Conservation (phyloP, 2,329 filamentous ascomycete species). For the Paraconiothyrium brasiliense region DNA sequence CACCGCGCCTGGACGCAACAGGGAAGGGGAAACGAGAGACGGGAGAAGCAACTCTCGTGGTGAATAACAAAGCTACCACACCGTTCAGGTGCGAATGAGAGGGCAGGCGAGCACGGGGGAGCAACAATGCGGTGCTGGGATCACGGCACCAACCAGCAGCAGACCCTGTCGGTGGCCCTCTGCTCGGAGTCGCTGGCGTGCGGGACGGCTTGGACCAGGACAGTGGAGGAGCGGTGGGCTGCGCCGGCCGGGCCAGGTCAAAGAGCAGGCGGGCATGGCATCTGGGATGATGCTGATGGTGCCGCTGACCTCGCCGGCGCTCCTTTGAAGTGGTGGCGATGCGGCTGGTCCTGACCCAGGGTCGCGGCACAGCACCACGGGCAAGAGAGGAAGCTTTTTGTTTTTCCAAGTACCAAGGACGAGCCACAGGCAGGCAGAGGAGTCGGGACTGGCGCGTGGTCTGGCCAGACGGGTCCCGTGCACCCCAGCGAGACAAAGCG, state of each 20-base stretch:
- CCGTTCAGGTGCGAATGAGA: slow-evolving; percentile 46
- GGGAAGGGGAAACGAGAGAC: slow-evolving; percentile 52
- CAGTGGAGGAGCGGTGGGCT: slow-evolving; percentile 48
- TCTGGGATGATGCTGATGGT: slow-evolving; percentile 15
- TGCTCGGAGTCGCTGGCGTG: slow-evolving; percentile 48
- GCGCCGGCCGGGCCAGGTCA: slow-evolving; percentile 42
- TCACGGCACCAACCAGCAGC: slow-evolving; percentile 42
- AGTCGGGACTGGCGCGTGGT: slow-evolving; percentile 48
- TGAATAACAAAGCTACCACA: slow-evolving; percentile 47
- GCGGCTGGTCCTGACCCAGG: slow-evolving; percentile 47
- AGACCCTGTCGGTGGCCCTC: slow-evolving; percentile 46
- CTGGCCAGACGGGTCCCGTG: slow-evolving; percentile 42
- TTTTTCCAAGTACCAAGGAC: slow-evolving; percentile 48
- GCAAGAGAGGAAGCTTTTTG: slow-evolving; percentile 22
- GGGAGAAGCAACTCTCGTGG: slow-evolving; percentile 49
- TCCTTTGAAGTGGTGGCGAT: slow-evolving; percentile 28
- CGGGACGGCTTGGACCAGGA: slow-evolving; percentile 53
- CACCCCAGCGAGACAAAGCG: slow-evolving; percentile 42
- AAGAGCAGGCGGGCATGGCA: slow-evolving; percentile 14
- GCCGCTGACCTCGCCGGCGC: slow-evolving; percentile 25
- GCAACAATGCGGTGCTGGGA: slow-evolving; percentile 46
- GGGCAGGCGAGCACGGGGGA: slow-evolving; percentile 41
- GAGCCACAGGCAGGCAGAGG: slow-evolving; percentile 37
- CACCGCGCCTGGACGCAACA: slow-evolving; percentile 48
- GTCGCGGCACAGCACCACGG: slow-evolving; percentile 39